These are phyloP conservation scores for Pythium sukuiense DNA, from an alignment of 352 stramenopile genomes.

Conservation along the genomic window DNA sequence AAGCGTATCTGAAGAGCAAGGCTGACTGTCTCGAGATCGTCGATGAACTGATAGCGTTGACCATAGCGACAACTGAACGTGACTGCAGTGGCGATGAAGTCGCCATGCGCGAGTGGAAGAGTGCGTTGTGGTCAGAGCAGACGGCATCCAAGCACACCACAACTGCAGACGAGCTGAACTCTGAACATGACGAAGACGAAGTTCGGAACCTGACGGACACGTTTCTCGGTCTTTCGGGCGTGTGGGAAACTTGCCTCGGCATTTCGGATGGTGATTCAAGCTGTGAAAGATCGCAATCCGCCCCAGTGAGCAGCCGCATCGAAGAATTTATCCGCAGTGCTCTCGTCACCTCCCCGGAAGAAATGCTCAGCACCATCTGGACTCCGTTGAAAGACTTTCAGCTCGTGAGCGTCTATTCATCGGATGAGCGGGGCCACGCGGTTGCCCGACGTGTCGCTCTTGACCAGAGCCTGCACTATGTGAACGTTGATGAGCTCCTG, in stretches of 20 bases:
- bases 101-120: constrained; percentile 4
- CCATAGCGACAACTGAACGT: background rate
- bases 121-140: background rate
- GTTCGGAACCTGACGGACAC: constrained; percentile 4
- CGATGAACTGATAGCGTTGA: constrained; percentile 7
- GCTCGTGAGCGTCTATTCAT: constrained; percentile 29
- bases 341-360: background rate
- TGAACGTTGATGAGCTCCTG: constrained; percentile 43
- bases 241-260: constrained; percentile 3
- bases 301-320: background rate
- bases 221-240: constrained; percentile 7
- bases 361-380: constrained; percentile 15
- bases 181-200: background rate
- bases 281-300: no score
- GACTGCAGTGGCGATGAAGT: background rate
- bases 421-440: constrained; percentile 30
- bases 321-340: constrained; percentile 9
- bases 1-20: constrained; percentile 21
- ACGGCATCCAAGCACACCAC: background rate
- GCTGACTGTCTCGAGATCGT: constrained; percentile 13
- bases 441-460: constrained; percentile 32
- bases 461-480: constrained; percentile 39
- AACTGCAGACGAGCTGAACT: background rate
- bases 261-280: background rate
- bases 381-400: constrained; percentile 3